These are phyloP conservation scores for Secale cereale DNA, from an alignment of 176 grass and related monocot genomes.

Conservation along the genomic window DNA sequence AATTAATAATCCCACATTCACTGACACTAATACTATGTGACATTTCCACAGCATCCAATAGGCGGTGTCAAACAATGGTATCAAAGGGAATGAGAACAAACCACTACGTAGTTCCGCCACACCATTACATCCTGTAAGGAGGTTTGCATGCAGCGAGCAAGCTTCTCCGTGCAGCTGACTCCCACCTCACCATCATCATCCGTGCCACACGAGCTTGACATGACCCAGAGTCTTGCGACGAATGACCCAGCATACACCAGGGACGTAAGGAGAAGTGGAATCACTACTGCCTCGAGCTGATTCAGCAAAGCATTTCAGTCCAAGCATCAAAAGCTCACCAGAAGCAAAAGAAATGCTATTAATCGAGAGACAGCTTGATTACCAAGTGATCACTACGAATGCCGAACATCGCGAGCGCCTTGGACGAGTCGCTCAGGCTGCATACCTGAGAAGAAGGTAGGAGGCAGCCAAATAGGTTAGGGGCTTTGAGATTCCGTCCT, in stretches of 20 bases:
- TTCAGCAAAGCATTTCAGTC: slow-evolving; percentile 33
- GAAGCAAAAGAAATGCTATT: not conserved
- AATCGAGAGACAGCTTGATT: not conserved
- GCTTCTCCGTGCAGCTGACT: slow-evolving; percentile 14
- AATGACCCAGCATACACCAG: slow-evolving; percentile 70
- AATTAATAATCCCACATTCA: not conserved
- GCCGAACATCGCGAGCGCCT: slow-evolving; percentile 55
- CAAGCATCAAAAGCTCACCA: slow-evolving; percentile 5
- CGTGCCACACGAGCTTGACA: slow-evolving; percentile 1
- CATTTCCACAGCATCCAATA: not conserved
- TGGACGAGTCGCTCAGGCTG: slow-evolving; percentile 26
- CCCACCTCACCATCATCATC: not conserved
- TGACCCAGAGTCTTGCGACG: slow-evolving; percentile 33
- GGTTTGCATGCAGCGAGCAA: slow-evolving; percentile 29
- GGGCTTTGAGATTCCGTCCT: not conserved
- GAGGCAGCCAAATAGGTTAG: not conserved
- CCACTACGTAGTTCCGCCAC: slow-evolving; percentile 85
- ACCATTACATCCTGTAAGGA: slow-evolving; percentile 52
- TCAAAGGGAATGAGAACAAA: slow-evolving; percentile 26
- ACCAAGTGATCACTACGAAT: slow-evolving; percentile 66
- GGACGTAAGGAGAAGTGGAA: slow-evolving; percentile 77
- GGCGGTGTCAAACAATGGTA: not conserved
- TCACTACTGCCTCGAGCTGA: slow-evolving; percentile 59
- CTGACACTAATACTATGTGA: not conserved
- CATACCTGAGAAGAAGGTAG: slow-evolving; percentile 31